A percentile compares a stretch with the other conserved stretches of the same genome.
phyloP scores from a whole-genome alignment of 2,329 filamentous ascomycete genomes.

The Pseudogymnoascus sp. region DNA sequence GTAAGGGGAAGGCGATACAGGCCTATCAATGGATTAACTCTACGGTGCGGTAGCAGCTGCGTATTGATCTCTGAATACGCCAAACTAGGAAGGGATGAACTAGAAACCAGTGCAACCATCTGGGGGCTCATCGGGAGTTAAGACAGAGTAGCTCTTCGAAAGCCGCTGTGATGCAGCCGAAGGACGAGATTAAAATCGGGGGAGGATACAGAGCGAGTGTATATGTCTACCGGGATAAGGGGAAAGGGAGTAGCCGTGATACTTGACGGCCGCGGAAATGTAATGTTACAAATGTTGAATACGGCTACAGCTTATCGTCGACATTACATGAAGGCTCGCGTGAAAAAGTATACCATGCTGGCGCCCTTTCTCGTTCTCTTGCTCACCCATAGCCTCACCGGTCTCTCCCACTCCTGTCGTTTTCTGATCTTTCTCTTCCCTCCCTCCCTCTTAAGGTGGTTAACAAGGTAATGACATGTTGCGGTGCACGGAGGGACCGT shows the following conservation, averaged over 20 bases:
- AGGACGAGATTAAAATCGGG: background rate
- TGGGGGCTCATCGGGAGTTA: background rate
- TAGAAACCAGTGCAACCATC: background rate
- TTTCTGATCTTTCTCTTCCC: too few relatives aligned
- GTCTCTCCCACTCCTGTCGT: too few relatives aligned
- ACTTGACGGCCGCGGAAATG: background rate
- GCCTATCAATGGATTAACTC: background rate
- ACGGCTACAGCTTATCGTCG: too few relatives aligned
- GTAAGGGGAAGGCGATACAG: background rate
- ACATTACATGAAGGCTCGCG: too few relatives aligned
- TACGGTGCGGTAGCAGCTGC: background rate
- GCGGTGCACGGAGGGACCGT: too few relatives aligned
- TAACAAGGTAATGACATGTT: too few relatives aligned
- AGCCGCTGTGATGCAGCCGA: too few relatives aligned
- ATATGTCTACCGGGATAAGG: background rate
- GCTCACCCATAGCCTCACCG: too few relatives aligned
- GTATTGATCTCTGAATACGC: background rate
- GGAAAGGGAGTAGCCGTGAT: background rate
- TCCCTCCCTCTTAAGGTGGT: too few relatives aligned
- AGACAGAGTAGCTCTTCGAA: background rate
- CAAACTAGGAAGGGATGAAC: background rate
- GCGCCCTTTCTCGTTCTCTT: too few relatives aligned
- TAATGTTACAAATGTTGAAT: background rate
- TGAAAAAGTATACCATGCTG: too few relatives aligned
- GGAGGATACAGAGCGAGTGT: background rate